phyloP scores from a whole-genome alignment of 495 filamentous ascomycete genomes.

The Sphaerosporella brunnea region DNA sequence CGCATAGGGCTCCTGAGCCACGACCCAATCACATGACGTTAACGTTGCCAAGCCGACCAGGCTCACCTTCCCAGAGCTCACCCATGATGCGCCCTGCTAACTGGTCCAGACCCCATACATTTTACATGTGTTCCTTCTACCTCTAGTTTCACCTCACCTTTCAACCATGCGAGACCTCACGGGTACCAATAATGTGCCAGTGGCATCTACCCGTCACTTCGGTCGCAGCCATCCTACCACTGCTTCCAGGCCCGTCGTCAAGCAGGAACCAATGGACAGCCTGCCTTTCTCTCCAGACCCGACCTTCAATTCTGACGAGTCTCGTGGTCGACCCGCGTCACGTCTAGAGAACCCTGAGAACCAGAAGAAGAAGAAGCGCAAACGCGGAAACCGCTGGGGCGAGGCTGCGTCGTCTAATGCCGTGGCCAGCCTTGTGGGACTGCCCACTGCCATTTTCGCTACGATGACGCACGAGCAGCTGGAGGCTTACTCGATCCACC shows the following conservation, averaged over 20 bases:
- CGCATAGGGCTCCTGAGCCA: too few relatives aligned
- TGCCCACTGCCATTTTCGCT: constrained; percentile 86
- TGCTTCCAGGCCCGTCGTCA: background rate
- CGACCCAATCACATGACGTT: too few relatives aligned
- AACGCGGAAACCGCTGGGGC: constrained; percentile 97
- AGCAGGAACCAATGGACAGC: background rate
- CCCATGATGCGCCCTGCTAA: too few relatives aligned
- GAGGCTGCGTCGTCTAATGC: constrained; percentile 81
- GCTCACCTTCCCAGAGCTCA: too few relatives aligned
- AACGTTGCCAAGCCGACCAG: too few relatives aligned
- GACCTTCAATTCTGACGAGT: background rate
- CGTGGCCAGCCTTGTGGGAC: constrained; percentile 90
- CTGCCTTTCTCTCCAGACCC: background rate
- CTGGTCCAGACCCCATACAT: too few relatives aligned
- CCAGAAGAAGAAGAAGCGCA: constrained; percentile 36
- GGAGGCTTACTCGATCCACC: constrained; percentile 84
- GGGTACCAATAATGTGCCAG: constrained; percentile 3
- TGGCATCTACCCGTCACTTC: constrained; percentile 1
- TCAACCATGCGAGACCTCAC: too few relatives aligned
- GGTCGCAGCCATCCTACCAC: background rate
- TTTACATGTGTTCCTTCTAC: too few relatives aligned
- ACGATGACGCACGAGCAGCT: constrained; percentile 97
- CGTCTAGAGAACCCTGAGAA: background rate
- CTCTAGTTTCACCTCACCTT: too few relatives aligned
- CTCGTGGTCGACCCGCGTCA: background rate